These are phyloP conservation scores for Aspergillus asperescens DNA, from an alignment of 495 filamentous ascomycete species.

Conservation along the genomic window DNA sequence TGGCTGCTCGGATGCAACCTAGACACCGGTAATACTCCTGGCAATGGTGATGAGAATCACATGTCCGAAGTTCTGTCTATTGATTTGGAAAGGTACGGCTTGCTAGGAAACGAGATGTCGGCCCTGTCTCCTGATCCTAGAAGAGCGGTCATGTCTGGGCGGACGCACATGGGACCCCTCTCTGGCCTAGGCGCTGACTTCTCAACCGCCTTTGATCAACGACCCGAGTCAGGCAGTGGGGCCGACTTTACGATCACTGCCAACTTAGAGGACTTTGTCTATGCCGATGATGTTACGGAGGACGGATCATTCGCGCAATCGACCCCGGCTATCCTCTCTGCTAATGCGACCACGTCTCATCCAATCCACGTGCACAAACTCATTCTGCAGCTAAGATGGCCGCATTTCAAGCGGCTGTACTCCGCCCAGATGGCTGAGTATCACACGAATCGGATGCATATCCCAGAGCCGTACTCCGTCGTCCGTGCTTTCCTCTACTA, in stretches of 20 bases:
- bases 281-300: constrained; percentile 51
- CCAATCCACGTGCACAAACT: constrained; percentile 89
- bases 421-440: constrained; percentile 93
- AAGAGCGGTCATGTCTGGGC: constrained; percentile 49
- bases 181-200: constrained; percentile 76
- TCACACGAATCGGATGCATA: constrained; percentile 93
- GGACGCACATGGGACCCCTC: constrained; percentile 38
- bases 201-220: constrained; percentile 74
- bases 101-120: constrained; percentile 72
- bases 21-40: constrained; percentile 51
- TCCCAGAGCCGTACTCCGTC: constrained; percentile 90
- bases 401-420: constrained; percentile 88
- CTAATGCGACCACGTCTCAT: constrained; percentile 61
- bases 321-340: constrained; percentile 57
- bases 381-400: constrained; percentile 91
- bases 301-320: constrained; percentile 34
- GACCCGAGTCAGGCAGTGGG: constrained; percentile 70
- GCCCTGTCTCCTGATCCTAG: constrained; percentile 54
- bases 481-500: constrained; percentile 95
- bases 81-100: constrained; percentile 78
- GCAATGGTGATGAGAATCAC: constrained; percentile 68
- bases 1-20: constrained; percentile 92
- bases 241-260: constrained; percentile 85
- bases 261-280: constrained; percentile 60
- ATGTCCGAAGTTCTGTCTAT: constrained; percentile 90